These are phyloP conservation scores for Clavulina sp. DNA, from an alignment of 768 basidiomycete genomes.

Conservation along the genomic window DNA sequence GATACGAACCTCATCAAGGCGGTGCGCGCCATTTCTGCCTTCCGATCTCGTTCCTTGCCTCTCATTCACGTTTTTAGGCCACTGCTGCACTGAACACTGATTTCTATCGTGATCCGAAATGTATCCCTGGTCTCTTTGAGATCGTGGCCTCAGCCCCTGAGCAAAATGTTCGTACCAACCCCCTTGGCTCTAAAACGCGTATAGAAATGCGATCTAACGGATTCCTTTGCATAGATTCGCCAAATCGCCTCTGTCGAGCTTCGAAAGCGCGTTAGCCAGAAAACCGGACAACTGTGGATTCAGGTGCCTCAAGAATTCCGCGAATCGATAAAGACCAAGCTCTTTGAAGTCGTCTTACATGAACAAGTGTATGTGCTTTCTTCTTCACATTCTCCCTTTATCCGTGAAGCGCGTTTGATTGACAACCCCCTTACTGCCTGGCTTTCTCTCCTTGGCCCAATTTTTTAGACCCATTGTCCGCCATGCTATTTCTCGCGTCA, in stretches of 20 bases:
- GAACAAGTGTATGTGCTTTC: conserved; percentile 50
- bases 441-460: conserved; percentile 3
- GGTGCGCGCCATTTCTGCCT: conserved; percentile 31
- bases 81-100: conserved; percentile 82
- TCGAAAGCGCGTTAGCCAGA: conserved; percentile 73
- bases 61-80: conserved; percentile 36
- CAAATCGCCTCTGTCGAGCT: conserved; percentile 96
- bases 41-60: conserved; percentile 9
- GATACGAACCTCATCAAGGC: conserved; percentile 82
- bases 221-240: conserved; percentile 43
- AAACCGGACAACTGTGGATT: conserved; percentile 71
- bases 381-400: conserved; percentile 1
- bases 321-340: conserved; percentile 64
- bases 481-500: conserved; percentile 80
- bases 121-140: conserved; percentile 78
- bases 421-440: conserved; percentile 9
- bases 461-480: conserved; percentile 63
- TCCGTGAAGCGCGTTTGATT: conserved; percentile 6
- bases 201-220: neutral
- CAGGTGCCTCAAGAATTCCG: conserved; percentile 48
- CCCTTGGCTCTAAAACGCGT: neutral
- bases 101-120: conserved; percentile 80
- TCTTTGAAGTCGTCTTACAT: conserved; percentile 58
- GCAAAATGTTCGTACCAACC: conserved; percentile 40
- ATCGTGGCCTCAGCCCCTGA: conserved; percentile 79